phyloP scores from a whole-genome alignment of 495 filamentous ascomycete species.

The Penicillium atrosanguineum region DNA sequence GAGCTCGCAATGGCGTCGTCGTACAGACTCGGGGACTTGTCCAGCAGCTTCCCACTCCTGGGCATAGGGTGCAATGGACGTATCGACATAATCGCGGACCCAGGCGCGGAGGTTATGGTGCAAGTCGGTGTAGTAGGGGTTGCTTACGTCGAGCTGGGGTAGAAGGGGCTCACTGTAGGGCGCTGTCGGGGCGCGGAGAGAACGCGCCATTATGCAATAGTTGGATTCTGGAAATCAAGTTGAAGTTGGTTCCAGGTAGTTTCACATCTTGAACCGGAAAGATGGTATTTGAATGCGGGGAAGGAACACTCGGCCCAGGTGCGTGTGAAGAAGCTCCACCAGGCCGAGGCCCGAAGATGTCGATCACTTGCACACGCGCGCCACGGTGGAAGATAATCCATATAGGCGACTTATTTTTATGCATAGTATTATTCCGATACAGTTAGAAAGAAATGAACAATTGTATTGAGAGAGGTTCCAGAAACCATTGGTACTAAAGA shows the following conservation, averaged over 20 bases:
- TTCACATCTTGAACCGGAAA: not conserved
- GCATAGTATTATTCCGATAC: too few species aligned
- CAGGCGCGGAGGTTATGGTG: slow-evolving; percentile 45
- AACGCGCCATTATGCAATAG: slow-evolving; percentile 17
- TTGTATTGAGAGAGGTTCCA: too few species aligned
- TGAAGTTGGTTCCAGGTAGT: not conserved
- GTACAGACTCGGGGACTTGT: slow-evolving; percentile 38
- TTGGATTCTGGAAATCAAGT: not conserved
- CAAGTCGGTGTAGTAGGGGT: slow-evolving; percentile 47
- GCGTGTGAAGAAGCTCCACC: slow-evolving; percentile 9
- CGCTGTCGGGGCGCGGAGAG: slow-evolving; percentile 29
- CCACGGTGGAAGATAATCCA: too few species aligned
- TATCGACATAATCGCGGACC: slow-evolving; percentile 47
- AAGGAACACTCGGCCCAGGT: not conserved
- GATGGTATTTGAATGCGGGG: slow-evolving; percentile 11
- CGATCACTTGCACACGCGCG: slow-evolving; percentile 1
- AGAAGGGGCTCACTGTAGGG: slow-evolving; percentile 43
- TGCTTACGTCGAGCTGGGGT: slow-evolving; percentile 36
- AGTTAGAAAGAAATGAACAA: too few species aligned
- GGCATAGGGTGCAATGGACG: slow-evolving; percentile 40
- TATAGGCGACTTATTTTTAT: too few species aligned
- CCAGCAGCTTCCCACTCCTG: slow-evolving; percentile 50
- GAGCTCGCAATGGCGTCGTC: slow-evolving; percentile 36
- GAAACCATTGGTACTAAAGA: too few species aligned
- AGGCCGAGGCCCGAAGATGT: slow-evolving; percentile 18